Percentiles rank a stretch among this genome's conserved stretches.
These are phyloP conservation scores for Talaromyces sp. DNA, from an alignment of 2,329 filamentous ascomycete genomes.

Conservation along the genomic window DNA sequence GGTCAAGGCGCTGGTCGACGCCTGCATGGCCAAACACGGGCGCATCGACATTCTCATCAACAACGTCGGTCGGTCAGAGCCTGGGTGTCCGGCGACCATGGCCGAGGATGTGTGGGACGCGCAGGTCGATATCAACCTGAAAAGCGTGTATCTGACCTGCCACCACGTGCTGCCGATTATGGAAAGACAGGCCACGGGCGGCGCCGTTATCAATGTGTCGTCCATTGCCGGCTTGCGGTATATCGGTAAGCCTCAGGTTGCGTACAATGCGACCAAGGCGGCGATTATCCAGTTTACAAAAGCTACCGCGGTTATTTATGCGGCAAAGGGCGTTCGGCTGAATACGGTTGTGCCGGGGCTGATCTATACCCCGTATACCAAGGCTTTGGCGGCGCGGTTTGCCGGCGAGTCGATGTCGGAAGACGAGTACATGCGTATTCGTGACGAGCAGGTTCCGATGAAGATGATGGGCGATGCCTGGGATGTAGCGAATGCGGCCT, in stretches of 20 bases:
- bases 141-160: constrained; percentile 32
- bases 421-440: constrained; percentile 31
- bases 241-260: constrained; percentile 49
- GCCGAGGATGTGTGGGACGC: constrained; percentile 47
- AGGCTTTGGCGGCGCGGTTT: constrained; percentile 41
- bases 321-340: constrained; percentile 37
- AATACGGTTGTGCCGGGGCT: constrained; percentile 54
- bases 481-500: constrained; percentile 66
- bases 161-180: constrained; percentile 31
- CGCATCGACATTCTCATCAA: constrained; percentile 57
- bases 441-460: constrained; percentile 31
- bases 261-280: constrained; percentile 49
- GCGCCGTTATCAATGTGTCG: constrained; percentile 37
- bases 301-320: constrained; percentile 42
- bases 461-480: constrained; percentile 39
- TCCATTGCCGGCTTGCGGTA: constrained; percentile 47
- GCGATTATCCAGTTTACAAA: constrained; percentile 48
- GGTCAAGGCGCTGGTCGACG: constrained; percentile 49
- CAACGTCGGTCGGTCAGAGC: constrained; percentile 55
- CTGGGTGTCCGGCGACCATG: constrained; percentile 46
- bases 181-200: constrained; percentile 27
- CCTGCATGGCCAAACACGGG: constrained; percentile 48
- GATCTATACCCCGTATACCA: constrained; percentile 50
- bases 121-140: constrained; percentile 42
- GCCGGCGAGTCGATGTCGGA: constrained; percentile 38